phyloP scores from a whole-genome alignment of 495 filamentous ascomycete species.

The Xylaria castorea region DNA sequence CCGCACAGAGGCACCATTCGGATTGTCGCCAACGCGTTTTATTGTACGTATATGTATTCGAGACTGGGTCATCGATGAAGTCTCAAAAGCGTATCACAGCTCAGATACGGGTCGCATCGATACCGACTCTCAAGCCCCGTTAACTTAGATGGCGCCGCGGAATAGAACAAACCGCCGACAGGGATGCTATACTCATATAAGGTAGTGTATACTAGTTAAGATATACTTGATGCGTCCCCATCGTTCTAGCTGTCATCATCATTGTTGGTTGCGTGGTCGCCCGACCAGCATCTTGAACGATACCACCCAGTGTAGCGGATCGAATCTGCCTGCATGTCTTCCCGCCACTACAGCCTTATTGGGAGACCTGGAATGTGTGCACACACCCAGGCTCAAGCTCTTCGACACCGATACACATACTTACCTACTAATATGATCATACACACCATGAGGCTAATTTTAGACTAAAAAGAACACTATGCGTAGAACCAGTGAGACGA shows the following conservation, averaged over 20 bases:
- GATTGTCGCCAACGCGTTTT: not conserved
- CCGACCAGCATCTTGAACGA: not conserved
- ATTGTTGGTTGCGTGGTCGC: not conserved
- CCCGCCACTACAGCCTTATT: not conserved
- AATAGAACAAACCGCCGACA: not conserved
- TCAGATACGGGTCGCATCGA: not conserved
- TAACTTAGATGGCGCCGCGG: not conserved
- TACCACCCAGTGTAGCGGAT: constrained; percentile 4
- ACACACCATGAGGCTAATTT: constrained; percentile 23
- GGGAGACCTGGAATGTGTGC: not conserved
- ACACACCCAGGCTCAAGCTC: not conserved
- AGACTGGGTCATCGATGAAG: not conserved
- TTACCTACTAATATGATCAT: not conserved
- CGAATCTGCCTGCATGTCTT: constrained; percentile 7
- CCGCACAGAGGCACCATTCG: not conserved
- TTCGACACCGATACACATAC: not conserved
- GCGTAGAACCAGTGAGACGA: not conserved
- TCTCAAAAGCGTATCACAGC: not conserved
- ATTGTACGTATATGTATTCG: not conserved
- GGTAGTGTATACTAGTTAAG: not conserved
- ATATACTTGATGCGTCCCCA: constrained; percentile 5
- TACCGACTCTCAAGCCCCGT: not conserved
- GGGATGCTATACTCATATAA: not conserved
- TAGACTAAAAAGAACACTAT: not conserved
- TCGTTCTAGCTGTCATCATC: not conserved